A percentile compares a stretch with the other conserved stretches of the same genome.
Evolutionary conservation across 2,329 filamentous ascomycete species (phyloP).

Genomic region (Venturiaceae sp.): DNA sequence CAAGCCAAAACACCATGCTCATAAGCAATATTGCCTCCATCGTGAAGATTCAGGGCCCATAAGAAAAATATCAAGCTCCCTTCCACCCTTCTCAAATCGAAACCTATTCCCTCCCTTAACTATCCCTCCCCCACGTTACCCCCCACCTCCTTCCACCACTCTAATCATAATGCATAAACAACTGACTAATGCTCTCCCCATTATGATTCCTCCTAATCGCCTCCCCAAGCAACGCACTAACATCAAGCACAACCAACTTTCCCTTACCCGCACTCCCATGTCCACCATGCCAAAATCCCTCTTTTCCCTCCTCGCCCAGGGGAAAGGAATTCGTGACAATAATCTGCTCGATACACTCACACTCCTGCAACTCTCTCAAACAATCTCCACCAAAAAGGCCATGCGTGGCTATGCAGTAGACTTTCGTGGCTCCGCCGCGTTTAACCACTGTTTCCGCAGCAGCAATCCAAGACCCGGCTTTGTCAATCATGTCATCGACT

Average conservation of each 20-base stretch:
- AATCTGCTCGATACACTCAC: slow-evolving; percentile 87
- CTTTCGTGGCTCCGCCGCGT: slow-evolving; percentile 79
- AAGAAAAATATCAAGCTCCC: too few species aligned
- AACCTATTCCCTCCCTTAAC: background rate
- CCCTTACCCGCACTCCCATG: slow-evolving; percentile 56
- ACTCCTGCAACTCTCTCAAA: slow-evolving; percentile 80
- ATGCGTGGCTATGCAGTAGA: slow-evolving; percentile 96
- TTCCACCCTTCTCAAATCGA: too few species aligned
- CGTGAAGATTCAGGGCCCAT: background rate
- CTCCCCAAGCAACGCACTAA: slow-evolving; percentile 80
- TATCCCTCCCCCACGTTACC: background rate
- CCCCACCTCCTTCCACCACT: background rate
- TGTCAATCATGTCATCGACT: slow-evolving; percentile 98
- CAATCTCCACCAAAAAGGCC: slow-evolving; percentile 87
- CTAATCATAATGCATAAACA: slow-evolving; percentile 30
- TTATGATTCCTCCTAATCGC: slow-evolving; percentile 95
- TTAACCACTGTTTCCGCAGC: slow-evolving; percentile 96
- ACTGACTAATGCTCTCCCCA: slow-evolving; percentile 64
- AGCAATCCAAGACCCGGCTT: slow-evolving; percentile 91
- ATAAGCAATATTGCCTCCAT: background rate
- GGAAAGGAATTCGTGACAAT: slow-evolving; percentile 97
- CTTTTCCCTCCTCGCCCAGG: slow-evolving; percentile 67
- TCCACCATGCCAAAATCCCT: too few species aligned
- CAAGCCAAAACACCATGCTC: background rate
- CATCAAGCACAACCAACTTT: slow-evolving; percentile 83